Base-by-base conservation (phyloP, 2,329 filamentous ascomycete genomes). In the Penicillium sp. region DNA sequence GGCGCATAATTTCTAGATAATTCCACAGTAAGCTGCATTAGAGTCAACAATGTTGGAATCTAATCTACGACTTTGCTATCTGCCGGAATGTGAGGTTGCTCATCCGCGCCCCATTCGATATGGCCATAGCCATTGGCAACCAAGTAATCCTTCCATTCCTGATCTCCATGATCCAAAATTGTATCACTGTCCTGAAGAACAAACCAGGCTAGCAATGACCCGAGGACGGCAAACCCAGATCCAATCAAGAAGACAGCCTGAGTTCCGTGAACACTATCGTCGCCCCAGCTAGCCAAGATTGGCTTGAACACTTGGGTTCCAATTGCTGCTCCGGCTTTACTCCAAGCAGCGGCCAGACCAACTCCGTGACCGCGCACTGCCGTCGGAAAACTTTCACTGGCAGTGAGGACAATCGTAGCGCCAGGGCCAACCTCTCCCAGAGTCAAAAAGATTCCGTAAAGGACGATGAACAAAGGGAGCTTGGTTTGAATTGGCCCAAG, bases 211-310 rank as follows among this genome's bases (percentile, higher is more conserved):
- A 80, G 68, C 4, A 78, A 47, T 0, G 73, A 75, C 3, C 80
- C 80, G 2, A 79, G 56, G 0, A 79, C 70, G 0, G 80, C 79
- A 66, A 83, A 82, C 0, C 69, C 80, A 1, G 77, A 77, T 0
- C 80, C 81, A 44, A 83, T 80, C 5, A 83, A 67, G 57, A 83
- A 83, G 0, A 77, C 78, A 0, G 73, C 77, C 52, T 81, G 79
- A 18, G 80, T 72, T 1, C 80, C 80, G 55, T 76, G 77, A 42
- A 60, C 49, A 13, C 73, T 64, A 2, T 75, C 66, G 47, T 77
- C 70, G 21, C 74, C 62, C 48, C 70, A 79, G 5, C 72, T 72
- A 40, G 76, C 75, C 46, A 81, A 70, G 46, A 84, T 83, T 0
- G 79, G 77, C 2, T 75, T 80, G 58, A 83, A 83, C 1, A 80